Conservation (phyloP, 371 early-diverging fungal genomes). For the Syncephalis plumigaleata region DNA sequence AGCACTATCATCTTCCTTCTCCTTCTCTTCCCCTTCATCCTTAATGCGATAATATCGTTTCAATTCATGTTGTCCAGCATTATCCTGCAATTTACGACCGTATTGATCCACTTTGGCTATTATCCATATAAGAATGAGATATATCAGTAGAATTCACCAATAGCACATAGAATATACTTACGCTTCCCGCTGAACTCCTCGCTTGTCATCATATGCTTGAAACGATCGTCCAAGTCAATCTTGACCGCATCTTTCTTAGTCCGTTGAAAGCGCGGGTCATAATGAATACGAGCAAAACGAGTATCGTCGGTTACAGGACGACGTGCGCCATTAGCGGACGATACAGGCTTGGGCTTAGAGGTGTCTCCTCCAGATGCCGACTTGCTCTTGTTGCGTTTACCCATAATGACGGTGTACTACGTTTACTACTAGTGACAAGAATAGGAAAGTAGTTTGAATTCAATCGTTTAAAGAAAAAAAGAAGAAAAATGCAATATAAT, state of each 20-base stretch:
- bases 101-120: slow-evolving; percentile 75
- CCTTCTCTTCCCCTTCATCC: slow-evolving; percentile 21
- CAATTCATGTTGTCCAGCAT: slow-evolving; percentile 29
- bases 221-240: slow-evolving; percentile 81
- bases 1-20: slow-evolving; percentile 7
- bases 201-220: slow-evolving; percentile 57
- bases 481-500: no score
- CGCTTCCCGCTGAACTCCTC: slow-evolving; percentile 54
- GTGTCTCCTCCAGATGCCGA: no score
- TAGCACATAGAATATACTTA: slow-evolving; percentile 13
- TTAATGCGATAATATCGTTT: slow-evolving; percentile 37
- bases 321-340: no score
- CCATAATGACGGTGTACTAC: no score
- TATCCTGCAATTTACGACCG: slow-evolving; percentile 43
- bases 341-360: no score
- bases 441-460: no score
- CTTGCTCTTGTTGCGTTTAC: no score
- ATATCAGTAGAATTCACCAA: background rate
- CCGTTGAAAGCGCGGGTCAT: slow-evolving; percentile 75
- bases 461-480: no score
- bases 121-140: slow-evolving; percentile 2
- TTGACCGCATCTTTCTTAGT: slow-evolving; percentile 67
- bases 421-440: no score
- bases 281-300: slow-evolving; percentile 65
- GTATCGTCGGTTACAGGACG: slow-evolving; percentile 40